A percentile compares a stretch with the other conserved stretches of the same genome.
These are phyloP conservation scores for Paramyrothecium sp. DNA, from an alignment of 2,329 filamentous ascomycete species.

Conservation along the genomic window DNA sequence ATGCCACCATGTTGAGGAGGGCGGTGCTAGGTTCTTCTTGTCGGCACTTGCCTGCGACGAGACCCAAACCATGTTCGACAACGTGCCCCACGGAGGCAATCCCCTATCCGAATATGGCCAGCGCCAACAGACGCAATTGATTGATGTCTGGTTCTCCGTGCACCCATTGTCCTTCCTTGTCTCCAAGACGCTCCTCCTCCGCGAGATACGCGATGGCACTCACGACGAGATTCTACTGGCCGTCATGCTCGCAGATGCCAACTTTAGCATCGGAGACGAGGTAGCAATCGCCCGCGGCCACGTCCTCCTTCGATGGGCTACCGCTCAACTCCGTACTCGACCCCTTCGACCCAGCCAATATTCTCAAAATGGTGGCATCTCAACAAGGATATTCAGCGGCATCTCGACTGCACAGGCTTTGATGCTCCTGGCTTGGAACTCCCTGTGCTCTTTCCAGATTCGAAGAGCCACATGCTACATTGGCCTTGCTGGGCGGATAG, in stretches of 20 bases:
- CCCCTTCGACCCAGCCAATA: constrained; percentile 15
- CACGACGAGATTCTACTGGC: constrained; percentile 37
- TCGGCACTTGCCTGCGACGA: constrained; percentile 24
- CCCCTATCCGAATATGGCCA: constrained; percentile 27
- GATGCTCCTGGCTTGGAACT: constrained; percentile 34
- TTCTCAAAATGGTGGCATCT: constrained; percentile 21
- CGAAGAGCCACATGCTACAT: constrained; percentile 34
- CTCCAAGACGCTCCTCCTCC: constrained; percentile 38
- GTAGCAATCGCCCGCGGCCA: constrained; percentile 22
- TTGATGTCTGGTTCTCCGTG: constrained; percentile 39
- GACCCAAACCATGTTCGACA: constrained; percentile 29
- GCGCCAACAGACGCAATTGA: constrained; percentile 31
- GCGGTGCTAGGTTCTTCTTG: constrained; percentile 22
- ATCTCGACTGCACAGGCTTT: constrained; percentile 31
- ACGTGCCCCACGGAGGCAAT: constrained; percentile 13
- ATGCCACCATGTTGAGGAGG: constrained; percentile 22
- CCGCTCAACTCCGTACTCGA: constrained; percentile 26
- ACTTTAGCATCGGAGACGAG: constrained; percentile 28
- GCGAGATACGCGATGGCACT: constrained; percentile 34
- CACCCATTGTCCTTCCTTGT: constrained; percentile 38
- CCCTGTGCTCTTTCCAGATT: constrained; percentile 26
- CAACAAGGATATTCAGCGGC: constrained; percentile 29
- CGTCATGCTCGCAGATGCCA: constrained; percentile 36
- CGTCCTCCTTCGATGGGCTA: constrained; percentile 31
- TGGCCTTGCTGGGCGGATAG: constrained; percentile 27